Evolutionary conservation across 306 rosid species (phyloP), one percentile per base, ranked within the genome.

Genomic region (Gastrolobium bilobum): DNA sequence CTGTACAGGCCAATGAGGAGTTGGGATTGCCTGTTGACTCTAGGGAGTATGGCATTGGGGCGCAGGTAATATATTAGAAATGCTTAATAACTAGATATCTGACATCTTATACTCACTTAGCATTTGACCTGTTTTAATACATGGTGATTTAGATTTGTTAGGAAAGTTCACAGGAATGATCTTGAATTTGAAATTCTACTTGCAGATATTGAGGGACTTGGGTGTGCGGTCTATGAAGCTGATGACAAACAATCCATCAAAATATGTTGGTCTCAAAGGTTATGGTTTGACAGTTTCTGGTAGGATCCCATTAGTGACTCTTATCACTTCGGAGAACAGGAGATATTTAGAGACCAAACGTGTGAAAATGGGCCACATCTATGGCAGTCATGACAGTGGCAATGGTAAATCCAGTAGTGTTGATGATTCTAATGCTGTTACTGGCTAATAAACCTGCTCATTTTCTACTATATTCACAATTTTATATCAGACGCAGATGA

Each of bases 1-100:
- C 98, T 0, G 99, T 95, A 10, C 98, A 95, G 85, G 99, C 99
- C 68, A 93, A 95, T 5, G 97, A 95, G 53, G 99, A 95, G 73
- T 70, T 95, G 76, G 99, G 99, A 63, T 77, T 95, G 86, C 99
- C 99, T 0, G 93, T 93, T 37, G 99, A 95, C 85, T 91, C 97
- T 20, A 93, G 99, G 10, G 99, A 95, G 67, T 95, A 95, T 59
- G 99, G 99, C 76, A 91, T 95, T 50, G 98, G 98, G 6, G 98
- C 99, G 2, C 99, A 95, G 98, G 99, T 92, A 89, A 68, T 47
- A 20, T 11, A 38, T 7, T 9, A 51, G 1, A 4, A 51, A 14
- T 2, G 4, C 74, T 35, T 6, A 8, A 3, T 75, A 43, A 6
- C 11, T 79, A 20, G 59, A 38, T 58, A 42, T 73, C 14, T 2